Percentiles rank a stretch among this genome's conserved stretches.
phyloP scores from a whole-genome alignment of 108 stramenopile species.

The Tribonema minus region DNA sequence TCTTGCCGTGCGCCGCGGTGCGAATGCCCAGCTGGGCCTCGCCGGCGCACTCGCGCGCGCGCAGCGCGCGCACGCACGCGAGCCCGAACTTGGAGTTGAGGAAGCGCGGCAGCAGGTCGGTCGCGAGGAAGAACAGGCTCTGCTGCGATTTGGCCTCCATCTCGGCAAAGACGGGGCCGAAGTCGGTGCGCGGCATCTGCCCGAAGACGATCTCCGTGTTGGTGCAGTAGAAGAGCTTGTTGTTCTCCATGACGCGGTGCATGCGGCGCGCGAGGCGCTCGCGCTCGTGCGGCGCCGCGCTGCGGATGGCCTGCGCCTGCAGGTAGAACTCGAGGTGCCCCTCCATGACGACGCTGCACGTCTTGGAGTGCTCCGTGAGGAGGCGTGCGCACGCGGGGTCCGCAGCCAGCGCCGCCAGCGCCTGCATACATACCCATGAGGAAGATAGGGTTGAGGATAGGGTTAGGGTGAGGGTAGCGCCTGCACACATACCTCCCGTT shows the following conservation, averaged over 20 bases:
- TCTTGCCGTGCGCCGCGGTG: conserved; percentile 13
- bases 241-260: conserved; percentile 15
- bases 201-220: conserved; percentile 37
- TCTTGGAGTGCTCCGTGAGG: conserved; percentile 27
- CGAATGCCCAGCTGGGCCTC: conserved; percentile 12
- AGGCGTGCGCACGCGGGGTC: background rate
- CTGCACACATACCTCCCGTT: too few species aligned
- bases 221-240: conserved; percentile 45
- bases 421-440: too few species aligned
- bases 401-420: conserved; percentile 3
- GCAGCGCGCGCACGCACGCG: background rate
- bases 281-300: background rate
- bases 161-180: conserved; percentile 16
- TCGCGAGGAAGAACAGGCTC: conserved; percentile 8
- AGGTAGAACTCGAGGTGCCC: conserved; percentile 30
- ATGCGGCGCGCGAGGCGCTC: background rate
- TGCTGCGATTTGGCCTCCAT: conserved; percentile 5
- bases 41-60: background rate
- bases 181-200: conserved; percentile 1
- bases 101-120: conserved; percentile 23
- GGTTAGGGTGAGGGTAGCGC: too few species aligned
- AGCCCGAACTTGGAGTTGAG: conserved; percentile 7
- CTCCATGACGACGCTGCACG: conserved; percentile 16
- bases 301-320: conserved; percentile 12
- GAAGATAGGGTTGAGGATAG: too few species aligned